phyloP scores from a whole-genome alignment of 805 yeast genomes.

The Cephaloascus fragrans region DNA sequence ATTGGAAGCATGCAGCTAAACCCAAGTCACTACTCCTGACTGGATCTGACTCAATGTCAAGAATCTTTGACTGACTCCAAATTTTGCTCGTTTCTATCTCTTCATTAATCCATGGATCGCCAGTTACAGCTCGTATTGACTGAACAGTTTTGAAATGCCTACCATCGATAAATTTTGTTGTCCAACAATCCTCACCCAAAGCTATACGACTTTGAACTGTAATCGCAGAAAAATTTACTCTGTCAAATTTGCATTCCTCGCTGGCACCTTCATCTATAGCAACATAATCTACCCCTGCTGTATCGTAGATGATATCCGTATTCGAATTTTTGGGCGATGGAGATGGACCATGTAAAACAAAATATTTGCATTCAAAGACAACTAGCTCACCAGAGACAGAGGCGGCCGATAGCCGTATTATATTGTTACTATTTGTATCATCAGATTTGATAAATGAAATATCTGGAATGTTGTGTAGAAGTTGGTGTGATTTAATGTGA shows the following conservation, averaged over 20 bases:
- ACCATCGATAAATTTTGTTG: conserved; percentile 28
- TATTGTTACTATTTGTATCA: conserved; percentile 14
- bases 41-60: conserved; percentile 30
- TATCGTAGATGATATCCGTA: conserved; percentile 2
- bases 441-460: conserved; percentile 25
- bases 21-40: conserved; percentile 29
- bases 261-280: conserved; percentile 12
- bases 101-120: conserved; percentile 30
- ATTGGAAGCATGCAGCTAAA: conserved; percentile 19
- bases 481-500: conserved; percentile 25
- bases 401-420: conserved; percentile 10
- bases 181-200: conserved; percentile 46
- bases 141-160: conserved; percentile 38
- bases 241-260: conserved; percentile 8
- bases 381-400: conserved; percentile 40
- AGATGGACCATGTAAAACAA: conserved; percentile 15
- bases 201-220: conserved; percentile 19
- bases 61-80: conserved; percentile 26
- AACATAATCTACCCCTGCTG: conserved; percentile 5
- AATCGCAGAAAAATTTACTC: conserved; percentile 16
- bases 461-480: conserved; percentile 50
- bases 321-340: conserved; percentile 1
- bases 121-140: conserved; percentile 35
- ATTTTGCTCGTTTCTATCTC: conserved; percentile 16
- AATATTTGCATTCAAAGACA: conserved; percentile 23